Conservation (phyloP, 805 yeast species). For the Starmerella cellae region DNA sequence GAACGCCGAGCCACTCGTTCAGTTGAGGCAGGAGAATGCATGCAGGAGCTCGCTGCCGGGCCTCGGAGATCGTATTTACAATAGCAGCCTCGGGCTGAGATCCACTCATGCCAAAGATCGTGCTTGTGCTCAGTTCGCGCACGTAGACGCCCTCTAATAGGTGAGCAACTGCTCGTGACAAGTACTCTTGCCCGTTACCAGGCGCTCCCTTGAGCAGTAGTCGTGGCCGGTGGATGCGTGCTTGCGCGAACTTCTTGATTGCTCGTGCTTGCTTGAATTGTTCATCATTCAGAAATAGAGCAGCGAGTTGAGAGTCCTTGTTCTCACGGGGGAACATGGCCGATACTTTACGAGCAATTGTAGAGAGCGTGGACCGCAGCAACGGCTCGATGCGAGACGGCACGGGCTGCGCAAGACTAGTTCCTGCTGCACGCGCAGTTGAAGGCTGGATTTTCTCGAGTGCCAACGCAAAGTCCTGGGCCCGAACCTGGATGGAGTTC, state of each 20-base stretch:
- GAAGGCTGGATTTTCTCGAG: conserved; percentile 82
- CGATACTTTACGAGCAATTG: neutral
- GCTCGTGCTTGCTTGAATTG: conserved; percentile 53
- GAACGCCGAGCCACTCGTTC: conserved; percentile 51
- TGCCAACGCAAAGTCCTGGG: conserved; percentile 77
- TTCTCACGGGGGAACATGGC: conserved; percentile 6
- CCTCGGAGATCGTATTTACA: conserved; percentile 75
- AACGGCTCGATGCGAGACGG: conserved; percentile 62
- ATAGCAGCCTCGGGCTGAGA: conserved; percentile 67
- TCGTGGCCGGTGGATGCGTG: conserved; percentile 73
- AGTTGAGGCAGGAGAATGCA: conserved; percentile 72
- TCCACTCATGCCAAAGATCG: conserved; percentile 43
- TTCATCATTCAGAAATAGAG: conserved; percentile 33
- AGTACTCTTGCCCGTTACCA: conserved; percentile 80
- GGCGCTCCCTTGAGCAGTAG: conserved; percentile 54
- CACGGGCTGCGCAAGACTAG: conserved; percentile 53
- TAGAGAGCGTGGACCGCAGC: conserved; percentile 31
- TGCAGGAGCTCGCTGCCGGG: conserved; percentile 78
- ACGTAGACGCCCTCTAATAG: conserved; percentile 79
- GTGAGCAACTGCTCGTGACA: conserved; percentile 70
- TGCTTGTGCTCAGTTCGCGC: conserved; percentile 50
- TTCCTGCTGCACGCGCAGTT: conserved; percentile 70
- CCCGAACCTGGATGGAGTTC: conserved; percentile 51
- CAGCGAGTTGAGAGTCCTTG: conserved; percentile 6
- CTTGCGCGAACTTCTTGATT: conserved; percentile 42